A percentile compares a stretch with the other conserved stretches of the same genome.
phyloP scores from a whole-genome alignment of 1,284 basidiomycete genomes.

The Cryptococcus sp. region DNA sequence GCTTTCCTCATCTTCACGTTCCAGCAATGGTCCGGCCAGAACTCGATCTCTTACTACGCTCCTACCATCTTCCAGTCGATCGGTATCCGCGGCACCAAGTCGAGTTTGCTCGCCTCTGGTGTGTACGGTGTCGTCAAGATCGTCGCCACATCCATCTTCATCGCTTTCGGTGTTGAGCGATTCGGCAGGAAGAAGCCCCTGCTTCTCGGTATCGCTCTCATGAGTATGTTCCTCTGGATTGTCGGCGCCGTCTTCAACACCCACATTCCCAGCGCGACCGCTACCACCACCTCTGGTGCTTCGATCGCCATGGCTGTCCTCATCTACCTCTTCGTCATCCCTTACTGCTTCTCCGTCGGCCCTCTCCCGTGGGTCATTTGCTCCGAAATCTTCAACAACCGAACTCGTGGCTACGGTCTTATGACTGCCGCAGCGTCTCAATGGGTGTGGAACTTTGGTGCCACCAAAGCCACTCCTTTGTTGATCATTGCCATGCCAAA shows the following conservation, averaged over 20 bases:
- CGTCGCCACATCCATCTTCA: slow-evolving; percentile 67
- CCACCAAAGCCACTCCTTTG: slow-evolving; percentile 69
- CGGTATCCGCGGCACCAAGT: slow-evolving; percentile 58
- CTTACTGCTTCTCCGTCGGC: slow-evolving; percentile 50
- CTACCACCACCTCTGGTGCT: slow-evolving; percentile 25
- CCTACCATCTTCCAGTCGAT: slow-evolving; percentile 61
- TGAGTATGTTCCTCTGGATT: slow-evolving; percentile 64
- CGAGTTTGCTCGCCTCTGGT: slow-evolving; percentile 71
- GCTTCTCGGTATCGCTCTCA: slow-evolving; percentile 60
- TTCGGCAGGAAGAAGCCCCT: slow-evolving; percentile 56
- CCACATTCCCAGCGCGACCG: slow-evolving; percentile 56
- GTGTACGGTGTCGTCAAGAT: slow-evolving; percentile 79
- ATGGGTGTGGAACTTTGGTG: slow-evolving; percentile 76
- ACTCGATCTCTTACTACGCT: slow-evolving; percentile 72
- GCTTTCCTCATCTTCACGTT: slow-evolving; percentile 60
- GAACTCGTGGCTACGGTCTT: slow-evolving; percentile 75
- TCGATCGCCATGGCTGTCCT: slow-evolving; percentile 49
- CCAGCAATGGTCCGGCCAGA: slow-evolving; percentile 68
- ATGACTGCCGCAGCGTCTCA: slow-evolving; percentile 69
- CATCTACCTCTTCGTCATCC: slow-evolving; percentile 53
- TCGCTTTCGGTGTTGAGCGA: slow-evolving; percentile 60
- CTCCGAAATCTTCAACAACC: slow-evolving; percentile 78
- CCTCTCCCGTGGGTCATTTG: slow-evolving; percentile 45
- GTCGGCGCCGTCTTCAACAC: slow-evolving; percentile 75
- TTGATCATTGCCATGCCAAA: slow-evolving; percentile 57